Percentiles rank a stretch among this genome's conserved stretches.
Evolutionary conservation across 768 basidiomycete genomes (phyloP).

Genomic region (Podaxis rugospora): DNA sequence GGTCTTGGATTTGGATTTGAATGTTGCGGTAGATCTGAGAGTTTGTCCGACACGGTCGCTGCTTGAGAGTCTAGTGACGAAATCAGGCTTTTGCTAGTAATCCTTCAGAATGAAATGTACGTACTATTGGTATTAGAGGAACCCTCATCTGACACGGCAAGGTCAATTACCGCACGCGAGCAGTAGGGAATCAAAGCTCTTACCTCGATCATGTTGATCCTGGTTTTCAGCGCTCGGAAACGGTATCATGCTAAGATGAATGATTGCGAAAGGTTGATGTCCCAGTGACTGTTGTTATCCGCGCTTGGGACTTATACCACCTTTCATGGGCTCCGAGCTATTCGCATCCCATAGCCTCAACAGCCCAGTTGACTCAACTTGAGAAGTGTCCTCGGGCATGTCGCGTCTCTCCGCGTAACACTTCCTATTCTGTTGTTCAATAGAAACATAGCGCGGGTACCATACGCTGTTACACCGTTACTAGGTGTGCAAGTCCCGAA

Average conservation of each 20-base stretch:
- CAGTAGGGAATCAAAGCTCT: neutral
- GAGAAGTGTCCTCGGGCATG: neutral
- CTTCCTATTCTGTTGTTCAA: neutral
- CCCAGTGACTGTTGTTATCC: neutral
- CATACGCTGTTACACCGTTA: neutral
- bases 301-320: neutral
- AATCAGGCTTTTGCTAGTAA: neutral
- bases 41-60: neutral
- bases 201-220: neutral
- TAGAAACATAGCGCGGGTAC: neutral
- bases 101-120: neutral
- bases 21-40: neutral
- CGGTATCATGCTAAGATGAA: neutral
- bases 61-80: neutral
- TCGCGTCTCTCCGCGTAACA: neutral
- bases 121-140: neutral
- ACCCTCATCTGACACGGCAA: neutral
- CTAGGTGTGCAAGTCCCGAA: neutral
- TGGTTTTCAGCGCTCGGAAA: neutral
- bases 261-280: neutral
- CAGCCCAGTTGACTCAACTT: neutral
- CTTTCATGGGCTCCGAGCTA: neutral
- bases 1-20: neutral
- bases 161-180: neutral
- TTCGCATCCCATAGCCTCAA: neutral